Percentiles rank a stretch among this genome's conserved stretches.
Evolutionary conservation across 2,329 filamentous ascomycete species (phyloP).

Genomic region (Cadophora malorum): DNA sequence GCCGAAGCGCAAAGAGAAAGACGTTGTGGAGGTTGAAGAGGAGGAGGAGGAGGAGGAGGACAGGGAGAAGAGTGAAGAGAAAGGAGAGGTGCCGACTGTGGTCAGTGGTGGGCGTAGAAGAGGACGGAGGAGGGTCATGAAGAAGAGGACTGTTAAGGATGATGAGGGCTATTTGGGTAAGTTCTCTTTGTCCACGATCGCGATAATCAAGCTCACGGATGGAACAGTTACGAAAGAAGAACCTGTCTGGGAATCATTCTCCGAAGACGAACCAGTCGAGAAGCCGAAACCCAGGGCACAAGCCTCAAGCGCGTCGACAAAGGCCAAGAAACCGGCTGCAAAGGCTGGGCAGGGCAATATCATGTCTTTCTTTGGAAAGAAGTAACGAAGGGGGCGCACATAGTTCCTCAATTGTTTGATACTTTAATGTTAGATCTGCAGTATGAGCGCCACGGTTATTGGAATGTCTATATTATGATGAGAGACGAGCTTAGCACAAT

Average conservation of each 20-base stretch:
- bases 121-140: slow-evolving; percentile 80
- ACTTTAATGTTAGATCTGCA: neutral
- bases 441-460: neutral
- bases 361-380: slow-evolving; percentile 92
- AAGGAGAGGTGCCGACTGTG: slow-evolving; percentile 37
- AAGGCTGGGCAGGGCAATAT: slow-evolving; percentile 79
- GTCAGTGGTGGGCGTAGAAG: slow-evolving; percentile 70
- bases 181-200: slow-evolving; percentile 41
- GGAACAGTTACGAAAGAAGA: slow-evolving; percentile 82
- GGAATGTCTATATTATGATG: neutral
- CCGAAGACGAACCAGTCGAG: slow-evolving; percentile 78
- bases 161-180: slow-evolving; percentile 88
- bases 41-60: slow-evolving; percentile 44
- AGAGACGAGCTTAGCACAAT: slow-evolving; percentile 8
- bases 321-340: slow-evolving; percentile 60
- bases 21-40: slow-evolving; percentile 38
- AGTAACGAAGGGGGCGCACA: slow-evolving; percentile 46
- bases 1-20: slow-evolving; percentile 50
- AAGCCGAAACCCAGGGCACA: slow-evolving; percentile 60
- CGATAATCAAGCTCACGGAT: slow-evolving; percentile 24
- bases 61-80: slow-evolving; percentile 27
- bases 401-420: neutral
- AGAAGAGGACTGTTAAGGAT: slow-evolving; percentile 86
- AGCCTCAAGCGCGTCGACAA: slow-evolving; percentile 48
- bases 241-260: slow-evolving; percentile 88